Evolutionary conservation across 1,139 yeast species (phyloP), one percentile per base, ranked within the genome.

Genomic region (Saccharomyces hybrid): DNA sequence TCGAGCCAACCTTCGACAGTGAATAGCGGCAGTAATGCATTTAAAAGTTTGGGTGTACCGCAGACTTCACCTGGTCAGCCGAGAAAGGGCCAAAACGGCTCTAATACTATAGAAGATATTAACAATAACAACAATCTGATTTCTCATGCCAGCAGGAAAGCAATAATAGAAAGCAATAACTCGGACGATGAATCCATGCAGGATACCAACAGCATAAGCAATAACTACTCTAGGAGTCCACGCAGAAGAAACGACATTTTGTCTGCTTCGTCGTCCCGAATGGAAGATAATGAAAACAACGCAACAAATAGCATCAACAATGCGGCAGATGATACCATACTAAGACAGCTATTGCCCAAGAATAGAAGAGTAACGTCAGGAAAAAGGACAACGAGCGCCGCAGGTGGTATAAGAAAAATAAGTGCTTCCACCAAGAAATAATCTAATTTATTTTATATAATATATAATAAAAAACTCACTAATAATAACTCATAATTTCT

Each of bases 41-140:
- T 57, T 52, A 57, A 59, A 23, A 81, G 90, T 49, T 85, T 87
- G 4, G 70, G 66, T 0, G 90, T 93, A 27, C 99, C 98, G 2
- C 81, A 81, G 60, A 89, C 89, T 51, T 88, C 96, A 1, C 98
- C 54, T 23, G 54, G 54, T 27, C 54, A 93, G 71, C 99, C 99
- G 34, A 80, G 99, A 67, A 93, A 93, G 66, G 78, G 78, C 49
- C 77, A 63, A 69, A 76, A 66, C 54, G 71, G 72, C 20, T 50
- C 64, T 11, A 64, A 68, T 47, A 69, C 70, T 7, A 62, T 68
- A 34, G 72, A 68, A 54, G 64, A 62, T 51, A 63, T 67, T 34
- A 59, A 60, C 47, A 62, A 57, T 25, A 26, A 28, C 16, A 46
- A 25, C 6, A 46, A 50, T 32, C 48, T 23, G 27, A 28, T 25